Evolutionary conservation across 768 basidiomycete genomes (phyloP).

Genomic region (Hericium coralloides): DNA sequence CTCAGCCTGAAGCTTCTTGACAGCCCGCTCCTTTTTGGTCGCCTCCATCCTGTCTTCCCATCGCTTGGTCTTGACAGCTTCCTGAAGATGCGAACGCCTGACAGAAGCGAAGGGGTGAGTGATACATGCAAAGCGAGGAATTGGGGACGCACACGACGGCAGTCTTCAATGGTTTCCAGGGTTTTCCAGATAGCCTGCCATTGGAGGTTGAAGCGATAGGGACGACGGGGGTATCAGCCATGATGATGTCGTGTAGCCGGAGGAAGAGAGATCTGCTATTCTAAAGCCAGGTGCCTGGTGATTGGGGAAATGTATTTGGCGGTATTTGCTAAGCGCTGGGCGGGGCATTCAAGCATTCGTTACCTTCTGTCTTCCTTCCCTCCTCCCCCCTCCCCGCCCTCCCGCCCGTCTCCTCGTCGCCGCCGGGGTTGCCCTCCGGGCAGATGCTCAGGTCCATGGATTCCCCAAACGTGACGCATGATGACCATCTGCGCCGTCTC

Average conservation of each 20-base stretch:
- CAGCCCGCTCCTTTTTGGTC: conserved; percentile 53
- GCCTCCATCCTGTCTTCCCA: conserved; percentile 68
- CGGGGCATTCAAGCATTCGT: background rate
- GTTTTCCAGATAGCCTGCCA: conserved; percentile 62
- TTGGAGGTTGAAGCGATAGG: conserved; percentile 48
- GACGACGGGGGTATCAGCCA: conserved; percentile 14
- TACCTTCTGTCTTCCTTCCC: background rate
- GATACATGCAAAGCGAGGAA: background rate
- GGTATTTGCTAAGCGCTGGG: background rate
- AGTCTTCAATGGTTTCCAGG: conserved; percentile 49
- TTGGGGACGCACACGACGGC: conserved; percentile 37
- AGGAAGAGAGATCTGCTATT: background rate
- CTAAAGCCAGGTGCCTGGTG: background rate
- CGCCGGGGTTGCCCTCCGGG: conserved; percentile 11
- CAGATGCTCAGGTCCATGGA: conserved; percentile 27
- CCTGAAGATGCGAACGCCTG: conserved; percentile 62
- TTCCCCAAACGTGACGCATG: conserved; percentile 29
- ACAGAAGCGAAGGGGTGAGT: conserved; percentile 5
- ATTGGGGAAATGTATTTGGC: background rate
- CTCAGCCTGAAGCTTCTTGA: conserved; percentile 66
- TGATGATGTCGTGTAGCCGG: background rate
- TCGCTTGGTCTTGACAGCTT: conserved; percentile 53
- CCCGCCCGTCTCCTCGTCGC: conserved; percentile 5
- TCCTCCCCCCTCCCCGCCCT: conserved; percentile 10
- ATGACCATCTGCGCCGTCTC: conserved; percentile 40